Base-by-base conservation (phyloP, 164 flowering plant genomes). In the Tetrastigma voinierianum region DNA sequence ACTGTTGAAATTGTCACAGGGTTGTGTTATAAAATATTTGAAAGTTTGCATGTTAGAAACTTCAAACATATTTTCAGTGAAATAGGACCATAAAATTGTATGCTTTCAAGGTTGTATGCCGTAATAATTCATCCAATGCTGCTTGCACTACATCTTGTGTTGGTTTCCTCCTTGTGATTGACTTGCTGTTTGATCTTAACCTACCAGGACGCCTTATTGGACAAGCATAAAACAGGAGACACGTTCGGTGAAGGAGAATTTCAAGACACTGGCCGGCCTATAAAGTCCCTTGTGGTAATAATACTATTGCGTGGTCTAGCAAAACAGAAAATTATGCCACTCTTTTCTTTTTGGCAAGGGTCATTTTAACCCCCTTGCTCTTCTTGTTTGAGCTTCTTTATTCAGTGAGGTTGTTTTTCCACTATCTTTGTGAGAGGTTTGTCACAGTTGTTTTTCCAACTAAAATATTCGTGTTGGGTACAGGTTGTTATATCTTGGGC, bases 401-500 rank as follows among this genome's bases (percentile, higher is more conserved):
- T 25, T 15, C 25, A 13, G 18, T 25, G 9, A 5, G n/a, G 40
- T 16, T 25, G 15, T n/a, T 57, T 4, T 57, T 57, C 45, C 32
- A 15, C n/a, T 8, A 15, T 25, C 6, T 4, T 12, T 10, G 14
- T 24, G 2, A 9, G 43, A n/a, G 52, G 52, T 49, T 49, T 14
- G 32, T 44, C 15, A 45, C 13, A 9, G 19, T 60, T 20, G 7
- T 59, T 17, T 48, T 11, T 19, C 17, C 4, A 21, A 19, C 20
- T 40, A 1, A 51, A 51, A 54, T 61, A 11, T 59, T 46, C 18
- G 4, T 61, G 21, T 51, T 67, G 53, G 46, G 19, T 25, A 52
- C 81, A 88, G 90, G 93, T 84, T 15, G 79, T 83, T 40, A 48
- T 40, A 56, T 75, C 70, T 44, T 86, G 93, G 90, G 74, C 80